Evolutionary conservation across 495 filamentous ascomycete genomes (phyloP).

Genomic region (Lichina pygmaea): DNA sequence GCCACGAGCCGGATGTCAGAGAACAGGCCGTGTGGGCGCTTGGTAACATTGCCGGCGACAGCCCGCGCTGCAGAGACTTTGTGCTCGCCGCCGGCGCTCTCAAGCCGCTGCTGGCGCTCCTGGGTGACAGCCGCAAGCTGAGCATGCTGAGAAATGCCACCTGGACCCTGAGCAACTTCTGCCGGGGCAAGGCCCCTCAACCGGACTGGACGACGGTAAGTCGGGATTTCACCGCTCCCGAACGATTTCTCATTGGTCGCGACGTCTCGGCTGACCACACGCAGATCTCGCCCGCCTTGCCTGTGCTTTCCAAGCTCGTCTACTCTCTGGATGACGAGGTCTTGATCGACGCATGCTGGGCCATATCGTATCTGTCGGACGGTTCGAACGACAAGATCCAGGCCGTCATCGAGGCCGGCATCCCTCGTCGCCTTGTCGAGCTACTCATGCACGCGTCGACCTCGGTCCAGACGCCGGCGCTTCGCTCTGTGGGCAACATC

Average conservation of each 20-base stretch:
- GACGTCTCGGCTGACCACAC: no score
- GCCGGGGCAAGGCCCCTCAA: conserved; percentile 97
- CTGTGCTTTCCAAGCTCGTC: conserved; percentile 85
- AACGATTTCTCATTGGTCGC: no score
- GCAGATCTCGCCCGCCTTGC: conserved; percentile 91
- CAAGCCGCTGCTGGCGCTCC: conserved; percentile 59
- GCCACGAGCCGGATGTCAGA: conserved; percentile 91
- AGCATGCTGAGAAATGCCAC: conserved; percentile 98
- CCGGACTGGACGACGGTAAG: conserved; percentile 90
- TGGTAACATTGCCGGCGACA: conserved; percentile 98
- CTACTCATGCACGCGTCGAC: conserved; percentile 98
- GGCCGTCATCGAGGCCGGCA: conserved; percentile 93
- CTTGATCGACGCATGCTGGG: conserved; percentile 98
- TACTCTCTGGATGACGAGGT: conserved; percentile 98
- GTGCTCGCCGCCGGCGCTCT: conserved; percentile 77
- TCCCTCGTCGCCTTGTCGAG: conserved; percentile 89
- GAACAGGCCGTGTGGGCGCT: conserved; percentile 98
- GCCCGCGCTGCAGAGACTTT: conserved; percentile 87
- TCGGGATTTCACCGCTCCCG: conserved; percentile 5
- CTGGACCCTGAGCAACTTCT: conserved; percentile 99
- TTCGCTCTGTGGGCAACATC: conserved; percentile 95
- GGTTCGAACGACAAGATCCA: conserved; percentile 99
- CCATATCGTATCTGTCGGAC: conserved; percentile 97
- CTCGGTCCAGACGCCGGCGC: conserved; percentile 91
- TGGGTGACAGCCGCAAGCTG: conserved; percentile 93